Evolutionary conservation across 164 flowering plant genomes (phyloP).

Genomic region (Platanus orientalis): DNA sequence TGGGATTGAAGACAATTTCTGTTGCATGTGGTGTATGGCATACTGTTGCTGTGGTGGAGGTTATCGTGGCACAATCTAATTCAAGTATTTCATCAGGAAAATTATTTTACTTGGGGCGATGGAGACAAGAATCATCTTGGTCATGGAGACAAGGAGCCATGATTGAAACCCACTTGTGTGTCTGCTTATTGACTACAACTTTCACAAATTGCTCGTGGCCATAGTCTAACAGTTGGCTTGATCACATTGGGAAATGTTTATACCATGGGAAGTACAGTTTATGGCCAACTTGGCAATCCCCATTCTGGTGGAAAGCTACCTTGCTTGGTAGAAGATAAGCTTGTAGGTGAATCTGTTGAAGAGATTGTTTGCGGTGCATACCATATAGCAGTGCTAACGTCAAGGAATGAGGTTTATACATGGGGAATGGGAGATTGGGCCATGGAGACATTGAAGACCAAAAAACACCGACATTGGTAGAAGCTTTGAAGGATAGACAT

Average conservation of each 20-base stretch:
- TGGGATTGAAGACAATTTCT: constrained; percentile 65
- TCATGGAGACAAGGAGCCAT: constrained; percentile 81
- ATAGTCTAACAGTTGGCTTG: constrained; percentile 70
- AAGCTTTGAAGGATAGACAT: constrained; percentile 75
- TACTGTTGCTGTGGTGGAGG: constrained; percentile 87
- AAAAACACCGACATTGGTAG: constrained; percentile 67
- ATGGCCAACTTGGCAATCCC: constrained; percentile 85
- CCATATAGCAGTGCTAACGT: constrained; percentile 72
- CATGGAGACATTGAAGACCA: constrained; percentile 81
- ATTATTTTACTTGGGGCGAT: constrained; percentile 87
- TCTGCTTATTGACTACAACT: constrained; percentile 67
- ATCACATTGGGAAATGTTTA: constrained; percentile 71
- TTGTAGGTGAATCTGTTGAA: constrained; percentile 56
- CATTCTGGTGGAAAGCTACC: constrained; percentile 71
- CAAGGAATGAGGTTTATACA: constrained; percentile 79
- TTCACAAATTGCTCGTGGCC: constrained; percentile 85
- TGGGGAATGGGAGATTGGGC: constrained; percentile 91
- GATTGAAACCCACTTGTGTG: constrained; percentile 73
- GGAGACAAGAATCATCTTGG: constrained; percentile 86
- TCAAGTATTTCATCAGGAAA: constrained; percentile 68
- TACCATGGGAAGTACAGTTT: constrained; percentile 79
- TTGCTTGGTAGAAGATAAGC: constrained; percentile 65
- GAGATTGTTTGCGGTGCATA: constrained; percentile 81
- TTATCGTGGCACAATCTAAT: constrained; percentile 70
- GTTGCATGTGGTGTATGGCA: constrained; percentile 94